These are phyloP conservation scores for Dacryopinax primogenitus DNA, from an alignment of 768 basidiomycete genomes.

Conservation along the genomic window DNA sequence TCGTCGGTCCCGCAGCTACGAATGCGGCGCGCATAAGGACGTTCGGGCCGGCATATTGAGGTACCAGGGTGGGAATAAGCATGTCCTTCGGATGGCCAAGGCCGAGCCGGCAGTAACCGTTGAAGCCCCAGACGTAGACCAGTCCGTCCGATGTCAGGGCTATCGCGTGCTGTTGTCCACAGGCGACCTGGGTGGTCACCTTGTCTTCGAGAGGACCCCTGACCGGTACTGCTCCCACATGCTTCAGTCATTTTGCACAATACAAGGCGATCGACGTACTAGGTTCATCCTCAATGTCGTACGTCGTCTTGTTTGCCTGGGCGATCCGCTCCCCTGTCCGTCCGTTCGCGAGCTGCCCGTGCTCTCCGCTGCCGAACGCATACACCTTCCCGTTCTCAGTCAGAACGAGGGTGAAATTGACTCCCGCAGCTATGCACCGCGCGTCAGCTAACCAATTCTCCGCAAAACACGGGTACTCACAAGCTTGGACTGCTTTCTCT, in stretches of 20 bases:
- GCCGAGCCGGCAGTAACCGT: constrained; percentile 83
- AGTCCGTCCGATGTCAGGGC: constrained; percentile 65
- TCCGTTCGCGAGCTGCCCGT: constrained; percentile 88
- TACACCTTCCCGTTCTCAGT: constrained; percentile 76
- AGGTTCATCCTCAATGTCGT: constrained; percentile 61
- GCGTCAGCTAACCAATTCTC: neutral
- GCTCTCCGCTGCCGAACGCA: constrained; percentile 80
- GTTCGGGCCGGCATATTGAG: constrained; percentile 67
- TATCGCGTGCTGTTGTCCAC: constrained; percentile 76
- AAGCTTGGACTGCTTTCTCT: constrained; percentile 40
- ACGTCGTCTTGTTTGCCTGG: constrained; percentile 71
- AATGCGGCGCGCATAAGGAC: constrained; percentile 45
- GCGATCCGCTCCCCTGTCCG: constrained; percentile 84
- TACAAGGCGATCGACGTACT: no score
- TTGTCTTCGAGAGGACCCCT: constrained; percentile 57
- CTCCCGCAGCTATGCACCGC: constrained; percentile 58
- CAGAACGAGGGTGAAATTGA: constrained; percentile 72
- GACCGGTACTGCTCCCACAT: constrained; percentile 54
- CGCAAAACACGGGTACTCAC: neutral
- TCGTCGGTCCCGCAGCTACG: constrained; percentile 70
- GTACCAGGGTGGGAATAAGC: constrained; percentile 68
- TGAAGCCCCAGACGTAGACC: constrained; percentile 79
- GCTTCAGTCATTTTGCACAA: no score
- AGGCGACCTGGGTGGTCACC: constrained; percentile 68
- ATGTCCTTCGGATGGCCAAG: constrained; percentile 69